Base-by-base conservation (phyloP, 129 eudicot species). In the Pseudognaphalium luteoalbum region DNA sequence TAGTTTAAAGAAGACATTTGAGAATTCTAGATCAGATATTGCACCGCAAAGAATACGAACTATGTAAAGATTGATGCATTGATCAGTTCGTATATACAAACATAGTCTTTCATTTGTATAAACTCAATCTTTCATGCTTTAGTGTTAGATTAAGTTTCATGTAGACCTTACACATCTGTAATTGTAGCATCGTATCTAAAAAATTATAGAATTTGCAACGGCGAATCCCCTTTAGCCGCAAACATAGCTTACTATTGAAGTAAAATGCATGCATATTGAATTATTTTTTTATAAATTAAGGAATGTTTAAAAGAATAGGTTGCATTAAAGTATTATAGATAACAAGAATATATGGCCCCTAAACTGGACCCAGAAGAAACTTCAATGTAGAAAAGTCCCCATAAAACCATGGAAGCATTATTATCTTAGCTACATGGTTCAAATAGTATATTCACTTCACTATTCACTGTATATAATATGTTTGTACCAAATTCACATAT, bases 401-500 rank as follows among this genome's bases (percentile, higher is more conserved):
- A 57, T 57, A 5, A 20, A 19, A n/a, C 20, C 28, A 19, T 57
- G 28, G 1, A 25, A 25, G 28, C 3, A 17, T 37, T 47, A 57
- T 20, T 20, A 19, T 57, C 60, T 44, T 57, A 57, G 19, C 10
- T 19, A 6, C 62, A 8, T 20, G 6, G 28, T 1, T 57, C 29
- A 57, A 56, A n/a, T 56, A 56, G 22, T 56, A 16, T 25, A 25
- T 25, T 25, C 28, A 25, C 28, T 25, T 25, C 28, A 25, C 28
- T 54, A 15, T 17, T 56, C n/a, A 16, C 61, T 4, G 19, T n/a
- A 15, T 9, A 22, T 35, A 61, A 39, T 59, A 73, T 60, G 54
- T 68, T 12, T 20, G 41, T 28, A 75, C 19, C 28, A 66, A 70
- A 79, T 70, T 34, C 30, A 42, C 6, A 42, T 70, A 71, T 29